phyloP scores from a whole-genome alignment of 306 rosid species.

The Echinosophora koreensis region DNA sequence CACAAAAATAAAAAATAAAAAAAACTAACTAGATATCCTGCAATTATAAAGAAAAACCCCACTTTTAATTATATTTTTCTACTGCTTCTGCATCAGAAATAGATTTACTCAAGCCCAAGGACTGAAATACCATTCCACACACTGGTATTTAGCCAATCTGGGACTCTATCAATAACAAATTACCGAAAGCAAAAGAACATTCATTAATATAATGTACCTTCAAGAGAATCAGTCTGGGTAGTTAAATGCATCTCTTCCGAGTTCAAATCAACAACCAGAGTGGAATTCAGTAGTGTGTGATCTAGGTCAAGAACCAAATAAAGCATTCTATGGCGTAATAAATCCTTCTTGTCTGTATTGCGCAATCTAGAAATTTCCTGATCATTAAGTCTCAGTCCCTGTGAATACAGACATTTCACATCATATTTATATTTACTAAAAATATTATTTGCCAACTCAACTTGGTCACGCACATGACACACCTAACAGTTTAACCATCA shows the following conservation, averaged over 20 bases:
- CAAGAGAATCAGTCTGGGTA: slow-evolving; percentile 64
- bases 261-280: slow-evolving; percentile 63
- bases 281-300: slow-evolving; percentile 84
- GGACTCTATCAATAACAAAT: slow-evolving; percentile 23
- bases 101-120: not conserved
- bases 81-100: not conserved
- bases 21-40: too few relatives aligned
- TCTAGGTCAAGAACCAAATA: slow-evolving; percentile 89
- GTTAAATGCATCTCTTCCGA: slow-evolving; percentile 71
- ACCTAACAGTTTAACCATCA: slow-evolving; percentile 10
- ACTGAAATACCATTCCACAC: too few relatives aligned
- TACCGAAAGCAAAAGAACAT: slow-evolving; percentile 40
- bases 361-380: slow-evolving; percentile 81
- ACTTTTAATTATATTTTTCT: too few relatives aligned
- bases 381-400: slow-evolving; percentile 84
- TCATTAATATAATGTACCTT: slow-evolving; percentile 55
- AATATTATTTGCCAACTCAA: not conserved
- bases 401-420: slow-evolving; percentile 40
- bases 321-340: slow-evolving; percentile 66
- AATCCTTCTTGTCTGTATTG: slow-evolving; percentile 68
- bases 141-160: too few relatives aligned
- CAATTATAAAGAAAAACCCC: too few relatives aligned
- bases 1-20: too few relatives aligned
- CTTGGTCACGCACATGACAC: not conserved
- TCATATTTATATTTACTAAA: slow-evolving; percentile 14